A percentile compares a stretch with the other conserved stretches of the same genome.
These are phyloP conservation scores for Metschnikowia continentalis DNA, from an alignment of 805 yeast genomes.

Conservation along the genomic window DNA sequence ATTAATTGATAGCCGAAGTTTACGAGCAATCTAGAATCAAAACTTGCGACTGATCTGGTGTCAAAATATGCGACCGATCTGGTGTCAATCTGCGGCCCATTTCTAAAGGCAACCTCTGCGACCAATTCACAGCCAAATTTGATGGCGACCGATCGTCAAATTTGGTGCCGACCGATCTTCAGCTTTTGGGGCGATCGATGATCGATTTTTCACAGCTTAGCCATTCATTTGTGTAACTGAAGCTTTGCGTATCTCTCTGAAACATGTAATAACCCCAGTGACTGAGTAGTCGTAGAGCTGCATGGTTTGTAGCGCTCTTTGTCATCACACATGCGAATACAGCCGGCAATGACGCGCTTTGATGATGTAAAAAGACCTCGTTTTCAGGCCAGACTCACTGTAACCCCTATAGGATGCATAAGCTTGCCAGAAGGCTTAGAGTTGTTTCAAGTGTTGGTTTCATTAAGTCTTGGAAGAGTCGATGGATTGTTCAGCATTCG, in stretches of 20 bases:
- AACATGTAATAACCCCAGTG: neutral
- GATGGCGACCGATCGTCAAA: too few species aligned
- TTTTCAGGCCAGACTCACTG: neutral
- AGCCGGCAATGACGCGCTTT: neutral
- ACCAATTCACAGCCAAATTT: too few species aligned
- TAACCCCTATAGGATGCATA: neutral
- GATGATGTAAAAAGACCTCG: neutral
- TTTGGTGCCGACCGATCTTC: too few species aligned
- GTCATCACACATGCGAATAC: neutral
- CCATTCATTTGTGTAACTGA: neutral
- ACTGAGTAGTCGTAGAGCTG: neutral
- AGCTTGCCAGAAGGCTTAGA: neutral
- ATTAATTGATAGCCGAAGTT: neutral
- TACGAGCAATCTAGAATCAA: too few species aligned
- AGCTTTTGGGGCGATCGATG: too few species aligned
- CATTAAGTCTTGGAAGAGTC: neutral
- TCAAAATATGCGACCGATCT: too few species aligned
- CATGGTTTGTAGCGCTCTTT: neutral
- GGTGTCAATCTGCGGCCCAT: too few species aligned
- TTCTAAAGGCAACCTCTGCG: too few species aligned
- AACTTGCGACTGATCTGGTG: too few species aligned
- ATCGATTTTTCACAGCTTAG: neutral
- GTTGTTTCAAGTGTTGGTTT: neutral
- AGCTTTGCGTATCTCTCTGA: neutral
- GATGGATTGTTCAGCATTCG: conserved; percentile 17